Evolutionary conservation across 176 grass and related monocot genomes (phyloP), one percentile per base, ranked within the genome.

Genomic region (Triticum monococcum): DNA sequence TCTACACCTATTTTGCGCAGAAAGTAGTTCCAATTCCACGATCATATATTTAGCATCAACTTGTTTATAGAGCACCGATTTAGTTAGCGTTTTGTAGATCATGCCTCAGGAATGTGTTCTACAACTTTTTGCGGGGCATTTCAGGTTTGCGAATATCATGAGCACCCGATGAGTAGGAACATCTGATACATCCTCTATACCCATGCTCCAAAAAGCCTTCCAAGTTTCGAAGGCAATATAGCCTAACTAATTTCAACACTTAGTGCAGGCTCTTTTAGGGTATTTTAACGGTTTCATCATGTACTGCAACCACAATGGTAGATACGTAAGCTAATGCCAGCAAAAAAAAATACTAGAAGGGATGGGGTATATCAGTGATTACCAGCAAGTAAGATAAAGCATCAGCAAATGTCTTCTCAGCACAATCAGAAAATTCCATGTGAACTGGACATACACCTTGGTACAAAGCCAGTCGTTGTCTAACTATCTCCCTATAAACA

Each of bases 321-420:
- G 20, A 22, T 63, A 76, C 68, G 52, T 63, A 46, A 64, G 69
- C 11, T 83, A 52, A 50, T 45, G 3, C 26, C 6, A 7, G 46
- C 50, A 41, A 78, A 20, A 79, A 72, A 25, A 72, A 48, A 46
- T 12, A 41, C 3, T 43, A 77, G 11, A 74, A 83, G 35, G 22
- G 28, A 63, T 62, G 57, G 22, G 56, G 83, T 87, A 66, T 66
- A 25, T 37, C 72, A 82, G 62, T 71, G 7, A 83, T 89, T 95
- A 96, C 97, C 94, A 92, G 73, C 81, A 99, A 89, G 81, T 87
- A 93, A 83, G 97, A 94, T 79, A 96, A 96, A 72, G 97, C 97
- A 2, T 94, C 87, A 12, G 70, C 83, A 71, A 99, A 96, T 52
- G 91, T 94, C 79, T 79, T 93, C 79, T 99, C 97, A n/a, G 94